phyloP scores from a whole-genome alignment of 345 rosid genomes.

The Excoecaria agallocha region DNA sequence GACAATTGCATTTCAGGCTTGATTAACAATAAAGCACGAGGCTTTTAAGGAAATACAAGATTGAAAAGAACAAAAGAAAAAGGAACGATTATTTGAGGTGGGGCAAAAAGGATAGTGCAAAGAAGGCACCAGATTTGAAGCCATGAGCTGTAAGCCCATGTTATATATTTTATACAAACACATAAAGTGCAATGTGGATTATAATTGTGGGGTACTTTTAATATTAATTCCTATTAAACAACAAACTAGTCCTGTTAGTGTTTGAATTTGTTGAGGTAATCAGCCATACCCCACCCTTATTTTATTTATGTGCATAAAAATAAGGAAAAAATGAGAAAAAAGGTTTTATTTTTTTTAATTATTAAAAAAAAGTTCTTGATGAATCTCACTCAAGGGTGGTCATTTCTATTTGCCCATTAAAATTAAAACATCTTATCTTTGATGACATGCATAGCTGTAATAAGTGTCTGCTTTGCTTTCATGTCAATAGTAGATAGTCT shows the following conservation, averaged over 20 bases:
- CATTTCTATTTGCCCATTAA: neutral
- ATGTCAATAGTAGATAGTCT: neutral
- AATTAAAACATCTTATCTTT: slow-evolving; percentile 6
- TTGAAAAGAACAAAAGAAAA: neutral
- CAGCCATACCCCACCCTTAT: neutral
- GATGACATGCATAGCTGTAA: neutral
- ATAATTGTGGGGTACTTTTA: neutral
- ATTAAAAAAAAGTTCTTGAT: no score
- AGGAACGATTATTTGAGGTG: neutral
- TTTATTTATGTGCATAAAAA: neutral
- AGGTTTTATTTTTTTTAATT: neutral
- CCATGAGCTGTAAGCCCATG: slow-evolving; percentile 31
- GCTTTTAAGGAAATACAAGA: neutral
- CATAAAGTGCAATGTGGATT: neutral
- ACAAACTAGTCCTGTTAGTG: neutral
- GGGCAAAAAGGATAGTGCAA: slow-evolving; percentile 20
- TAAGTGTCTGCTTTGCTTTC: neutral
- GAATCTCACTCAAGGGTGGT: no score
- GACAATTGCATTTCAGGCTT: neutral
- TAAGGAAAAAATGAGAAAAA: neutral
- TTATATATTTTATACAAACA: neutral
- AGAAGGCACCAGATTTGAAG: neutral
- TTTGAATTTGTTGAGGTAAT: neutral
- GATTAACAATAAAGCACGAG: neutral
- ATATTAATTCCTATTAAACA: neutral